Evolutionary conservation across 495 filamentous ascomycete species (phyloP).

Genomic region (Xylaria venustula): DNA sequence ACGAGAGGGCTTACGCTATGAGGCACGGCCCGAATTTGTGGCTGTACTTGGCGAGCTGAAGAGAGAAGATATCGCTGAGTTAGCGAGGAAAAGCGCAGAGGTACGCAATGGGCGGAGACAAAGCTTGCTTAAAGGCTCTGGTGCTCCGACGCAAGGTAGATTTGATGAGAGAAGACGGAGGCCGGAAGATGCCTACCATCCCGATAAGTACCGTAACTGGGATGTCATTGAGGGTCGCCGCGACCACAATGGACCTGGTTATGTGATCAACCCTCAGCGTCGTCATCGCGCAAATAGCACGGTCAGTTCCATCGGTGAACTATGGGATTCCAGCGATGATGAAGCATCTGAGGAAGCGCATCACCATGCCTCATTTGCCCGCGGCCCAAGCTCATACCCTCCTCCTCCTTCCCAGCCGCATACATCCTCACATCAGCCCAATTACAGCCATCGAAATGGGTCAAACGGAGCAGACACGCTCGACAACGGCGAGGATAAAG

Average conservation of each 20-base stretch:
- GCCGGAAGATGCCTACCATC: constrained; percentile 21
- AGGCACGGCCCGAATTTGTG: constrained; percentile 66
- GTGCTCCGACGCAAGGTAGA: constrained; percentile 1
- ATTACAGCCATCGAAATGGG: neutral
- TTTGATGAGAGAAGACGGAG: constrained; percentile 12
- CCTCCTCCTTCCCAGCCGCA: constrained; percentile 6
- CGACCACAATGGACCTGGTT: constrained; percentile 16
- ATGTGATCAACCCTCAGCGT: constrained; percentile 16
- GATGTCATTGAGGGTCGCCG: constrained; percentile 20
- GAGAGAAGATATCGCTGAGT: constrained; percentile 58
- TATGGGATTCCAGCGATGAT: constrained; percentile 29
- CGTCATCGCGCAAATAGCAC: constrained; percentile 20
- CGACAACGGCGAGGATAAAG: constrained; percentile 18
- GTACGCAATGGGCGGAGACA: constrained; percentile 45
- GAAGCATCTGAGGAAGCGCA: neutral
- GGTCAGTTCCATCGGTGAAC: constrained; percentile 19
- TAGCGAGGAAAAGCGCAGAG: constrained; percentile 54
- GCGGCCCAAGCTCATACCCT: constrained; percentile 9
- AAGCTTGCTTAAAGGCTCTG: neutral
- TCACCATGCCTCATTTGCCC: neutral
- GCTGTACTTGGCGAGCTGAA: constrained; percentile 64
- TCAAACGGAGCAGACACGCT: neutral
- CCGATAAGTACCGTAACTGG: constrained; percentile 29
- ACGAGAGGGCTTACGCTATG: constrained; percentile 63
- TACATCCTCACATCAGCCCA: neutral